Conservation (phyloP, 106 monocot species). For the Allium fistulosum region DNA sequence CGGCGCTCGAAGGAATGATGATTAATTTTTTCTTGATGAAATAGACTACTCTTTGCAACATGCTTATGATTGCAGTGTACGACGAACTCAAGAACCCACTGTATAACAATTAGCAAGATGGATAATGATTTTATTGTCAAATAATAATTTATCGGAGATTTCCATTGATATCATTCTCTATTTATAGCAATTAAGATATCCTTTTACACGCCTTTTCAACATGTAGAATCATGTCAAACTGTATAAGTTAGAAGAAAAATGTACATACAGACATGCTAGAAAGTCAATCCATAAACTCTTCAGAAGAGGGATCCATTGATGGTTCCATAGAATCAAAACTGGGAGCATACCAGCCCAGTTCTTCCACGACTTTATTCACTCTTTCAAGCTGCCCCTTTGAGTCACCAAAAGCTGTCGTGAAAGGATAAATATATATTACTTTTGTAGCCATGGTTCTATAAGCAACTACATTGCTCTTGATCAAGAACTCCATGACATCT, state of each 20-base stretch:
- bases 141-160: no score
- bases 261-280: background rate
- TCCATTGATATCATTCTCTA: no score
- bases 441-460: slow-evolving; percentile 80
- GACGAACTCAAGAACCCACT: no score
- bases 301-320: slow-evolving; percentile 2
- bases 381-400: slow-evolving; percentile 76
- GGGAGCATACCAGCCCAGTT: slow-evolving; percentile 79
- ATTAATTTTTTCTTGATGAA: no score
- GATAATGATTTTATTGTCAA: no score
- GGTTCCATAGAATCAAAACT: slow-evolving; percentile 61
- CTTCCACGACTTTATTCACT: slow-evolving; percentile 44
- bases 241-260: background rate
- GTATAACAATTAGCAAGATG: no score
- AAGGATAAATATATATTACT: slow-evolving; percentile 85
- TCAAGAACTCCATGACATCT: slow-evolving; percentile 80
- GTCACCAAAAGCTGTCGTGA: slow-evolving; percentile 86
- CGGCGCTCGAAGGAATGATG: no score
- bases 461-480: slow-evolving; percentile 61
- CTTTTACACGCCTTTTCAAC: no score
- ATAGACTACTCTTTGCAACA: no score
- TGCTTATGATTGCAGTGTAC: no score
- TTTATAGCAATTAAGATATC: no score
- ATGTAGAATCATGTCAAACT: no score
- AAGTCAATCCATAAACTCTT: background rate